phyloP scores from a whole-genome alignment of 2,329 filamentous ascomycete genomes.

The Chaetomium sp. region DNA sequence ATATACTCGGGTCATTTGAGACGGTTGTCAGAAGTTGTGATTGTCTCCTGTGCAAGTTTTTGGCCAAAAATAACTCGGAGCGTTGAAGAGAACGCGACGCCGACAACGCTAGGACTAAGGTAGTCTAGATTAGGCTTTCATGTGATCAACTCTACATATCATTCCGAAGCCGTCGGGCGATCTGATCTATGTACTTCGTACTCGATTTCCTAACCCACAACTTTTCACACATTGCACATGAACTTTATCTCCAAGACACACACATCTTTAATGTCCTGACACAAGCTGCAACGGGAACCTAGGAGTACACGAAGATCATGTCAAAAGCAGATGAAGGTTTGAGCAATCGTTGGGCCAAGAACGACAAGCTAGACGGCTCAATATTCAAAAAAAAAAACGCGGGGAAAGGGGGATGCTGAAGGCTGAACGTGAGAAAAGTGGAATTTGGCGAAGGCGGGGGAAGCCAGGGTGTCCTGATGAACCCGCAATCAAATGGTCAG shows the following conservation, averaged over 20 bases:
- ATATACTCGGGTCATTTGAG: too few species aligned
- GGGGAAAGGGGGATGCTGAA: neutral
- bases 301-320: neutral
- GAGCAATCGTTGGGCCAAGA: neutral
- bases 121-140: too few species aligned
- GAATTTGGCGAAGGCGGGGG: neutral
- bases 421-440: neutral
- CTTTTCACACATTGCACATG: neutral
- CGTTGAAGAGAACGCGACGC: too few species aligned
- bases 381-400: too few species aligned
- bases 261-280: neutral
- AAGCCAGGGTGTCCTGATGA: neutral
- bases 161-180: neutral
- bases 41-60: too few species aligned
- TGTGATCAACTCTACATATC: too few species aligned
- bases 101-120: too few species aligned
- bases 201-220: neutral
- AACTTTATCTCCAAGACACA: neutral
- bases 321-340: neutral
- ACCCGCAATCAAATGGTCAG: neutral
- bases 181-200: too few species aligned
- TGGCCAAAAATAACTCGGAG: too few species aligned
- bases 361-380: neutral
- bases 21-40: too few species aligned
- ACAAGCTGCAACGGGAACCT: neutral